phyloP scores from a whole-genome alignment of 352 stramenopile genomes.

The Phytophthora pisi region DNA sequence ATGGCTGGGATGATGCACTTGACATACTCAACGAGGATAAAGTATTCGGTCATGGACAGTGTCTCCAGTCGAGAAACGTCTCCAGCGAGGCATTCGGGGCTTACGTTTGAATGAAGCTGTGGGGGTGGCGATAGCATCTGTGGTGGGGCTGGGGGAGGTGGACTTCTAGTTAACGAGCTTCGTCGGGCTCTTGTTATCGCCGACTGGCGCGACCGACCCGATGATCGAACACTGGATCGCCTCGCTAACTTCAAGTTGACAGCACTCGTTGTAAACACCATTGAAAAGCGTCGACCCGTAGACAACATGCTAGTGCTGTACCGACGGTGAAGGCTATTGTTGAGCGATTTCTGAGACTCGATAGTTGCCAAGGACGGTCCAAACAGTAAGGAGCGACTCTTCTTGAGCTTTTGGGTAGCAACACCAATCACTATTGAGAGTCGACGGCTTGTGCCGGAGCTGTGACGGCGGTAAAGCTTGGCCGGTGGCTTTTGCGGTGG shows the following conservation, averaged over 20 bases:
- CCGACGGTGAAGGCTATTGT: not conserved
- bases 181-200: not conserved
- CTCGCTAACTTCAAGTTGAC: conserved; percentile 7
- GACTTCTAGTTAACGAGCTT: not conserved
- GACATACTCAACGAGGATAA: conserved; percentile 35
- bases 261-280: not conserved
- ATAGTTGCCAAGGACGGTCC: conserved; percentile 1
- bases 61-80: conserved; percentile 13
- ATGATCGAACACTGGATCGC: conserved; percentile 7
- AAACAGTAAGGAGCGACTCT: not conserved
- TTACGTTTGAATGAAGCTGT: not conserved
- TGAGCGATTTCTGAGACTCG: not conserved
- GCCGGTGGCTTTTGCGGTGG: not conserved
- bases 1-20: conserved; percentile 35
- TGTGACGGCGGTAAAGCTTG: not conserved
- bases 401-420: not conserved
- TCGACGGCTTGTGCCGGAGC: not conserved
- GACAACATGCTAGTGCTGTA: not conserved
- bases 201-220: not conserved
- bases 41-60: conserved; percentile 30
- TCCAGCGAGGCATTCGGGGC: not conserved
- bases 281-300: not conserved
- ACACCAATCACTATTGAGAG: not conserved
- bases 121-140: not conserved
- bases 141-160: not conserved